Evolutionary conservation across 768 basidiomycete genomes (phyloP).

Genomic region (Termitomyces eurrhizus): DNA sequence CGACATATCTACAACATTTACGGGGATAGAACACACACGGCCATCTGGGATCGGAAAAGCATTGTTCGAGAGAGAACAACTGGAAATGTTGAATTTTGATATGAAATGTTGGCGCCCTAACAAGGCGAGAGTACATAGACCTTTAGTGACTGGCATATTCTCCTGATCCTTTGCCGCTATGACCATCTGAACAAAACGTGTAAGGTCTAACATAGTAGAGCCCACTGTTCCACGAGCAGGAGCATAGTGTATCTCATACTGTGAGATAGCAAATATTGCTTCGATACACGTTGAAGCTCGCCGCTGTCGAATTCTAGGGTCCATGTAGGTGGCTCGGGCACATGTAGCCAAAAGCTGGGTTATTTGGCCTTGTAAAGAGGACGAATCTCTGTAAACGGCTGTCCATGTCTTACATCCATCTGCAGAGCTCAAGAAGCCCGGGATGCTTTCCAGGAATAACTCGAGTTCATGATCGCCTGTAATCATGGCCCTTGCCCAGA

Average conservation of each 20-base stretch:
- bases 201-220: not conserved
- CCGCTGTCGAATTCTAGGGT: not conserved
- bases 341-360: conserved; percentile 1
- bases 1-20: not conserved
- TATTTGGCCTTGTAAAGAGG: not conserved
- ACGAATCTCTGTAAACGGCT: not conserved
- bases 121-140: not conserved
- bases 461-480: conserved; percentile 4
- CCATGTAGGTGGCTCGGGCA: conserved; percentile 3
- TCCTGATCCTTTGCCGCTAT: not conserved
- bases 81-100: not conserved
- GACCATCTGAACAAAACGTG: not conserved
- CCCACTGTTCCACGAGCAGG: not conserved
- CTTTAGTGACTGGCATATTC: not conserved
- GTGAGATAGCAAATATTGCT: conserved; percentile 2
- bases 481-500: conserved; percentile 1
- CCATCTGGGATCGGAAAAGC: not conserved
- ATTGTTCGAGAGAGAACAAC: not conserved
- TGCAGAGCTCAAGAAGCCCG: conserved; percentile 3
- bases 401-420: conserved; percentile 1
- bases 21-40: not conserved
- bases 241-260: not conserved
- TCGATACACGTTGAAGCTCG: conserved; percentile 1
- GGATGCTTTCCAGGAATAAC: conserved; percentile 6
- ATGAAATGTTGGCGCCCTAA: not conserved